Evolutionary conservation across 1,284 basidiomycete genomes (phyloP).

Genomic region (Thecaphora frezii): DNA sequence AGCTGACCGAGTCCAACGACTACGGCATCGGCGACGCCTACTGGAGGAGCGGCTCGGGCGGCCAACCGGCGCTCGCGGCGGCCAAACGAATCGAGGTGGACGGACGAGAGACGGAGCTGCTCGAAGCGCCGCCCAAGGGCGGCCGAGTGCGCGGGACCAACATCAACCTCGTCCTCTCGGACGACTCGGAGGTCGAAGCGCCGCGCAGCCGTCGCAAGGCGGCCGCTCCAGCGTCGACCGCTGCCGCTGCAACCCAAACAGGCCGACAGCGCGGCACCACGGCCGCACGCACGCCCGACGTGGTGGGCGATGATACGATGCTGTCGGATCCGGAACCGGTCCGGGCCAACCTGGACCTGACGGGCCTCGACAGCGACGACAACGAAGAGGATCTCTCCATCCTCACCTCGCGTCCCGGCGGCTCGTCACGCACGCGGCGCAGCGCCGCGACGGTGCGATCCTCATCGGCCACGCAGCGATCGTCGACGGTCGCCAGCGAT

Average conservation of each 20-base stretch:
- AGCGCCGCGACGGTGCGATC: background rate
- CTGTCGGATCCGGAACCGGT: background rate
- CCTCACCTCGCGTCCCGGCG: background rate
- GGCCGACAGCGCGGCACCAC: background rate
- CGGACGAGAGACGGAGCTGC: background rate
- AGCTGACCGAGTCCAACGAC: conserved; percentile 2
- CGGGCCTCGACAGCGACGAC: background rate
- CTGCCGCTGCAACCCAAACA: background rate
- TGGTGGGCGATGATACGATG: background rate
- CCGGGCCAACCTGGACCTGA: background rate
- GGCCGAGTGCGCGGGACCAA: background rate
- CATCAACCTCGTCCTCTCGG: conserved; percentile 3
- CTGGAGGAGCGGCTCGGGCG: conserved; percentile 1
- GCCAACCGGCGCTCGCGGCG: background rate
- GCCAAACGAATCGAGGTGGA: background rate
- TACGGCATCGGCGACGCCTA: conserved; percentile 7
- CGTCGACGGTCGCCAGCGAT: conserved; percentile 10
- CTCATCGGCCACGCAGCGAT: background rate
- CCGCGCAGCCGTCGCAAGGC: background rate
- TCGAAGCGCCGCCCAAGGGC: background rate
- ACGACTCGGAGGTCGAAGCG: conserved; percentile 2
- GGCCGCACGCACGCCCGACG: background rate
- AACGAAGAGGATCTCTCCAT: background rate
- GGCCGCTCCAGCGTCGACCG: too few species aligned
- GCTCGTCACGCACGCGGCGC: background rate